Evolutionary conservation across 129 eudicot genomes (phyloP).

Genomic region (Cynara cardunculus): DNA sequence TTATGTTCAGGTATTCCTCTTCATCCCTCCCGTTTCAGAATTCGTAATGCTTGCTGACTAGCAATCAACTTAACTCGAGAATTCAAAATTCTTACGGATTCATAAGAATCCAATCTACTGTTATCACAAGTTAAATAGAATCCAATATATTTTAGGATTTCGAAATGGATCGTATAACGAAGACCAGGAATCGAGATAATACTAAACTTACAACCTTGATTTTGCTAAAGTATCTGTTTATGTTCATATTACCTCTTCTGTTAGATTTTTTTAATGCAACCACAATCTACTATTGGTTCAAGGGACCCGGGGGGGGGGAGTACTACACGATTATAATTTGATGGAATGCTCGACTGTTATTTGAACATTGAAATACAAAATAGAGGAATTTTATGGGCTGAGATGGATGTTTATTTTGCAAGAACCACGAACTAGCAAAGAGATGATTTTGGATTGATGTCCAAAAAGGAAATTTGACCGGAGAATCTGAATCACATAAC

Average conservation of each 20-base stretch:
- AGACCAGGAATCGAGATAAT: background rate
- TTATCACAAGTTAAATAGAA: background rate
- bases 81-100: background rate
- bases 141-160: background rate
- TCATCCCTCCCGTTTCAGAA: background rate
- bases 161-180: background rate
- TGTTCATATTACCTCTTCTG: background rate
- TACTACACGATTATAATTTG: background rate
- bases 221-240: background rate
- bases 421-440: too few species aligned
- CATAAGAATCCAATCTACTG: background rate
- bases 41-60: background rate
- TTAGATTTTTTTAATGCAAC: background rate
- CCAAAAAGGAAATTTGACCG: too few species aligned
- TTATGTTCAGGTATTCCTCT: conserved; percentile 69
- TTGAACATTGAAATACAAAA: background rate
- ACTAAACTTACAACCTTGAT: background rate
- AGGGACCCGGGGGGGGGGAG: background rate
- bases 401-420: background rate
- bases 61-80: background rate
- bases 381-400: background rate
- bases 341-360: background rate
- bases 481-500: too few species aligned
- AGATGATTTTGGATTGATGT: too few species aligned
- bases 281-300: background rate